These are phyloP conservation scores for Lepraria neglecta DNA, from an alignment of 495 filamentous ascomycete genomes.

Conservation along the genomic window DNA sequence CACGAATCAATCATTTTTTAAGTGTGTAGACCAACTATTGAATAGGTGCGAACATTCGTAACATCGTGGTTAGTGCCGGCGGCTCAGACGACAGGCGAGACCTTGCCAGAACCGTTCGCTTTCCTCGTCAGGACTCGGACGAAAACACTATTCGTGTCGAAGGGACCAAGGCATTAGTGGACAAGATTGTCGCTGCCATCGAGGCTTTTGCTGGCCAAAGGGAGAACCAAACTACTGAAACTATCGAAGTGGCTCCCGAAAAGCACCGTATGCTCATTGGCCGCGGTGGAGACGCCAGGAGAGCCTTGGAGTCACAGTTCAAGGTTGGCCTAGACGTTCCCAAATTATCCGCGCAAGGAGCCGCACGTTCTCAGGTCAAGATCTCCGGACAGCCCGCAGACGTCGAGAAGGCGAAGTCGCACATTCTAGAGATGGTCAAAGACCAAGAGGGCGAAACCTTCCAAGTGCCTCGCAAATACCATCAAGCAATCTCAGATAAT, in stretches of 20 bases:
- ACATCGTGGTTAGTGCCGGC: slow-evolving; percentile 80
- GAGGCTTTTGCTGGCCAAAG: slow-evolving; percentile 70
- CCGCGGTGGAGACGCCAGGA: slow-evolving; percentile 77
- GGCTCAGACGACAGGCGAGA: slow-evolving; percentile 78
- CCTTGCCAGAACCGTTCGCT: slow-evolving; percentile 78
- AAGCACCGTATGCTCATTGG: slow-evolving; percentile 91
- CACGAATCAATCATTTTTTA: background rate
- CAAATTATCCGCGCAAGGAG: slow-evolving; percentile 61
- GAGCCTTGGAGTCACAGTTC: slow-evolving; percentile 82
- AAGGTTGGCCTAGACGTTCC: slow-evolving; percentile 85
- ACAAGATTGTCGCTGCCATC: slow-evolving; percentile 81
- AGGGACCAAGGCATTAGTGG: slow-evolving; percentile 72
- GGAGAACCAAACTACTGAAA: slow-evolving; percentile 66
- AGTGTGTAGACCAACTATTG: background rate
- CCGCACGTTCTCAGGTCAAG: slow-evolving; percentile 64
- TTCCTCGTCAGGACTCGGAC: slow-evolving; percentile 71
- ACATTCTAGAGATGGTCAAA: slow-evolving; percentile 73
- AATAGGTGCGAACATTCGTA: slow-evolving; percentile 73
- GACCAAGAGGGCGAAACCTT: slow-evolving; percentile 82
- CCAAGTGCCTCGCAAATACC: slow-evolving; percentile 68
- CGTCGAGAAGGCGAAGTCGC: slow-evolving; percentile 77
- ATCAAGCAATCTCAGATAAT: slow-evolving; percentile 80
- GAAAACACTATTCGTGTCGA: slow-evolving; percentile 82
- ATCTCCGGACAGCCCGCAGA: slow-evolving; percentile 69
- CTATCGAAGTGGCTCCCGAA: slow-evolving; percentile 72